A percentile compares a stretch with the other conserved stretches of the same genome.
phyloP scores from a whole-genome alignment of 805 yeast species.

The Sugiyamaella lignohabitans region DNA sequence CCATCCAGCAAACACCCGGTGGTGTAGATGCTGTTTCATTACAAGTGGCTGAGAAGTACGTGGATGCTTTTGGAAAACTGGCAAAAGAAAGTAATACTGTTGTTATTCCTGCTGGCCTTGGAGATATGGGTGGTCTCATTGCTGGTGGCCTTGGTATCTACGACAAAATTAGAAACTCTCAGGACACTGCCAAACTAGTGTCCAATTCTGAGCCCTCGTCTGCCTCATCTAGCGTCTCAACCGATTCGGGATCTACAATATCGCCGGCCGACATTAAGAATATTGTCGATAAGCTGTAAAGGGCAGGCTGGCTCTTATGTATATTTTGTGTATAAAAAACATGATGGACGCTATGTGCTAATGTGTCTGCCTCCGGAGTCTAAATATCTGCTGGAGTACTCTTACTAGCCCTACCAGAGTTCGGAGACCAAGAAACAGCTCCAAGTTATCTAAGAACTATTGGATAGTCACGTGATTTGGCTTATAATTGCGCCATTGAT shows the following conservation, averaged over 20 bases:
- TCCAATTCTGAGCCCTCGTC: not conserved
- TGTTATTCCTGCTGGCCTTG: constrained; percentile 68
- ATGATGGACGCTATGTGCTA: too few relatives aligned
- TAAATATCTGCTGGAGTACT: too few relatives aligned
- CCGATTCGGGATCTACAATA: too few relatives aligned
- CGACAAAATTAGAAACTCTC: constrained; percentile 46
- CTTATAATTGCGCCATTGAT: too few relatives aligned
- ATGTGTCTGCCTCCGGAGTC: too few relatives aligned
- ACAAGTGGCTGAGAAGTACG: constrained; percentile 78
- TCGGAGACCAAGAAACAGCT: too few relatives aligned
- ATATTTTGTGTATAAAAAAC: too few relatives aligned
- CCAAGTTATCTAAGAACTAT: too few relatives aligned
- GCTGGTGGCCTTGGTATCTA: constrained; percentile 72
- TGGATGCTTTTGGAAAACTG: constrained; percentile 71
- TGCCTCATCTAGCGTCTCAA: not conserved
- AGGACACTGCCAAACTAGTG: too few relatives aligned
- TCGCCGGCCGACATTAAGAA: not conserved
- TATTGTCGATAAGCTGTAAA: not conserved
- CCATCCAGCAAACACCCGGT: constrained; percentile 61
- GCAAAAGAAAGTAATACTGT: constrained; percentile 79
- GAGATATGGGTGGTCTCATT: constrained; percentile 67
- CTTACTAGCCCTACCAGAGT: too few relatives aligned
- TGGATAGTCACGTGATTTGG: too few relatives aligned
- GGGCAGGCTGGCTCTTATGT: too few relatives aligned
- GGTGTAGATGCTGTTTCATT: constrained; percentile 71